Conservation (phyloP, 176 grass and related monocot genomes). For the Triticum dicoccoides region DNA sequence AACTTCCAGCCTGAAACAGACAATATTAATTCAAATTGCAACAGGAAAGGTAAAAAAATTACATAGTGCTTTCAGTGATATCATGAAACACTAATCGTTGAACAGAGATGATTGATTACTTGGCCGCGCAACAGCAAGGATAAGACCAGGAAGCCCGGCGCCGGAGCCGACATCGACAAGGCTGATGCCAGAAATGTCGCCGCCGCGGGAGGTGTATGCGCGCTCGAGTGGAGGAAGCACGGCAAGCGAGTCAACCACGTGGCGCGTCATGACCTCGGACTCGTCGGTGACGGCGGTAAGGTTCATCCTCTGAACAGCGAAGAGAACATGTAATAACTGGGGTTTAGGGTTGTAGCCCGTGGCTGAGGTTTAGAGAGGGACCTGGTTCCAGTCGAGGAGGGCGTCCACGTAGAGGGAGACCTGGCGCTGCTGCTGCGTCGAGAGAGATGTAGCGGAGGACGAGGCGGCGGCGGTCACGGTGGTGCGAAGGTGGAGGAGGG, state of each 20-base stretch:
- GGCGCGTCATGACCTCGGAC: constrained; percentile 79
- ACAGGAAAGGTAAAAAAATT: neutral
- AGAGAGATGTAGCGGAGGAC: constrained; percentile 22
- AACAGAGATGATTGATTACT: constrained; percentile 20
- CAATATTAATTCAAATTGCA: neutral
- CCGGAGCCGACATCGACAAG: constrained; percentile 86
- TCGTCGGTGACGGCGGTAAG: constrained; percentile 77
- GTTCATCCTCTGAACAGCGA: constrained; percentile 72
- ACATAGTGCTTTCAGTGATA: neutral
- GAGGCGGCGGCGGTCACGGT: constrained; percentile 4
- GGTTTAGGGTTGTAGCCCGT: neutral
- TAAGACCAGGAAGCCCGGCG: constrained; percentile 62
- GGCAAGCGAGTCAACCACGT: constrained; percentile 71
- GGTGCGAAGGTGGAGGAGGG: constrained; percentile 14
- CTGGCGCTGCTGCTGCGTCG: constrained; percentile 63
- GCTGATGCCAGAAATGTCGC: constrained; percentile 35
- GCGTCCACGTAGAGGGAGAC: constrained; percentile 64
- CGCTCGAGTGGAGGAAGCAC: constrained; percentile 58
- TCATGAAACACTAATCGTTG: neutral
- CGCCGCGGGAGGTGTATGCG: constrained; percentile 35
- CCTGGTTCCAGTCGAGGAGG: constrained; percentile 90
- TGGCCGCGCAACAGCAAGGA: constrained; percentile 80
- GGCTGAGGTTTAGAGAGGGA: neutral
- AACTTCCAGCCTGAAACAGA: constrained; percentile 68
- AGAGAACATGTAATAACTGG: neutral